Evolutionary conservation across 352 stramenopile genomes (phyloP), one percentile per base, ranked within the genome.

Genomic region (Pythium chondricola): DNA sequence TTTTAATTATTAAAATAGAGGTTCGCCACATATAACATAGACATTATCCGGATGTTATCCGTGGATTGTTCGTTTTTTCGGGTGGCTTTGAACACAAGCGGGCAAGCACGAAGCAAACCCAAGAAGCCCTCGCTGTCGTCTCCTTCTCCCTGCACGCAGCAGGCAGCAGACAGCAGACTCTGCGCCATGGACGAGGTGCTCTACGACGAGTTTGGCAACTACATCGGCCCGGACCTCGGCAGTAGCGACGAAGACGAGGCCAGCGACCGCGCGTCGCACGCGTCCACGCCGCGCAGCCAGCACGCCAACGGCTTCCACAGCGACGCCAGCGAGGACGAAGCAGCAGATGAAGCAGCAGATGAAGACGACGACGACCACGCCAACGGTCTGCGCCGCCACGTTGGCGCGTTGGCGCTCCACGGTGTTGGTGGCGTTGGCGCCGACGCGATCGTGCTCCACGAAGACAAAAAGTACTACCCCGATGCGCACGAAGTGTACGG

Each of bases 161-260:
- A n/a, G n/a, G n/a, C n/a, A n/a, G n/a, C n/a, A n/a, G 27, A 44
- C 21, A 29, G 13, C 10, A 25, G 6, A 13, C 24, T 18, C 17
- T 3, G 11, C 24, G 45, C 25, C 18, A 97, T 97, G 89, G 88
- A 98, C 62, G 95, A 98, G 45, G 89, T 88, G 42, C 77, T 99
- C 17, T 99, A 99, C 74, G 97, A 99, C 77, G 97, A 99, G 77
- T 99, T 99, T 63, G 97, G 97, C 52, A 99, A 99, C 74, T 99
- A 99, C 74, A 98, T 99, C 57, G 97, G 97, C 17, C 95, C 96
- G 20, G 96, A 99, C 54, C 73, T 99, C 38, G 85, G 89, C 14
- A 86, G 72, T 63, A 86, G 75, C 40, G 83, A 85, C 42, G 68
- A 82, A n/a, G 75, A 89, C 24, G 63, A 81, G 6, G 75, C 89